Evolutionary conservation across 768 basidiomycete species (phyloP), one percentile per base, ranked within the genome.

Genomic region (Boletus fagicola): DNA sequence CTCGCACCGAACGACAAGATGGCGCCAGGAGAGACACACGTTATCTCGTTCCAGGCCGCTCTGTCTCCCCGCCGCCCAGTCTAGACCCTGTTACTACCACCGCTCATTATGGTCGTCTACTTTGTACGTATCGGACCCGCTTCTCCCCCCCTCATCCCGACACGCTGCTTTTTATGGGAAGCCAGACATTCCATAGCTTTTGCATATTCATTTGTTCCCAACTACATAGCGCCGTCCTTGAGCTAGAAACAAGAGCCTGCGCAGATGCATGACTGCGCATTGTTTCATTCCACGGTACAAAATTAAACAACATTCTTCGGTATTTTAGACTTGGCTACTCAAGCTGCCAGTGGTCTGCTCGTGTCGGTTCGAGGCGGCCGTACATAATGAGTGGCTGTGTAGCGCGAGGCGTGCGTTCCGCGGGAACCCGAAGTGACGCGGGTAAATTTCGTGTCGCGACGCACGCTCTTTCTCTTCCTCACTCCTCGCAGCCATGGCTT

Each of bases 361-460:
- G 36, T 38, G 36, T 38, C 10, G 20, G 10, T 39, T 28, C 24
- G 18, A 54, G 48, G 59, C 33, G 20, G 62, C 49, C 48, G 46
- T 55, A 45, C 39, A 54, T 40, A n/a, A 35, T 30, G 15, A 0
- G 68, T 71, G 70, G 70, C 71, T 69, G 70, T 72, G 61, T n/a
- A 10, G n/a, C 33, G 36, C 16, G 48, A 60, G 33, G 40, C 40
- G 30, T 46, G 1, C 24, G 53, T 62, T 62, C 70, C 70, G 70
- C 65, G 33, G 3, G 51, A 56, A 63, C 71, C 71, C 71, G 71
- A 65, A 38, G 30, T 9, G n/a, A 36, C 26, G n/a, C 54, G 53
- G n/a, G 52, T 53, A 63, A 72, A 60, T 65, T 72, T 63, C 56
- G 49, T 26, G 52, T 61, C 50, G 45, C n/a, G 18, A 2, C 15